These are phyloP conservation scores for Penicillium cataractarum DNA, from an alignment of 495 filamentous ascomycete genomes.

Conservation along the genomic window DNA sequence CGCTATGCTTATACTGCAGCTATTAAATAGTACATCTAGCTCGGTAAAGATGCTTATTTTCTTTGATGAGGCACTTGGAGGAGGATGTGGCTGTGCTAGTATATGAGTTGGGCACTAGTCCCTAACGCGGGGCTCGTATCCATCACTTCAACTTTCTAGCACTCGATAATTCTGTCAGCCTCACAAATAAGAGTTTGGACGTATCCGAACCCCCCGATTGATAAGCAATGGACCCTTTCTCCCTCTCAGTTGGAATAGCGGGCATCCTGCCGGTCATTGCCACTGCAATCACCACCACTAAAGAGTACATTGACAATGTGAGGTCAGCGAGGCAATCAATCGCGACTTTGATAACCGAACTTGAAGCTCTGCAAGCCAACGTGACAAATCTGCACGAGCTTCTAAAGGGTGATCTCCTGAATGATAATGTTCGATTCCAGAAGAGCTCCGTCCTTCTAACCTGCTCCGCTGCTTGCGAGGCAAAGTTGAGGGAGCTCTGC, in stretches of 20 bases:
- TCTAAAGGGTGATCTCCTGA: neutral
- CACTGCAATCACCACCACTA: neutral
- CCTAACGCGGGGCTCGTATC: neutral
- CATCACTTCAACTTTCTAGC: too few relatives aligned
- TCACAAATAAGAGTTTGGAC: too few relatives aligned
- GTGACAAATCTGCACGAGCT: neutral
- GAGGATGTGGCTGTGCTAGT: slow-evolving; percentile 31
- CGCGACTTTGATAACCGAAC: neutral
- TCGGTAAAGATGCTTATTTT: neutral
- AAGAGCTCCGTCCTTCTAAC: neutral
- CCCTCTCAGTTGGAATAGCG: neutral
- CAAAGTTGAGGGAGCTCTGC: neutral
- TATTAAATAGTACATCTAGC: neutral
- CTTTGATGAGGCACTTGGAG: neutral
- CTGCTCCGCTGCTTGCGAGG: neutral
- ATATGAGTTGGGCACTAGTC: slow-evolving; percentile 15
- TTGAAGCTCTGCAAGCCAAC: neutral
- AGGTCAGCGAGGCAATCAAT: neutral
- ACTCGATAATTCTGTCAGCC: too few relatives aligned
- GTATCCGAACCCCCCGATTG: neutral
- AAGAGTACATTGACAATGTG: slow-evolving; percentile 1
- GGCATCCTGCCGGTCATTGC: neutral
- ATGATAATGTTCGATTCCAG: neutral
- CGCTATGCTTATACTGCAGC: neutral
- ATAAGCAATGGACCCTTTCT: neutral